A percentile compares a stretch with the other conserved stretches of the same genome.
These are phyloP conservation scores for Pezicula carpinea DNA, from an alignment of 2,329 filamentous ascomycete genomes.

Conservation along the genomic window DNA sequence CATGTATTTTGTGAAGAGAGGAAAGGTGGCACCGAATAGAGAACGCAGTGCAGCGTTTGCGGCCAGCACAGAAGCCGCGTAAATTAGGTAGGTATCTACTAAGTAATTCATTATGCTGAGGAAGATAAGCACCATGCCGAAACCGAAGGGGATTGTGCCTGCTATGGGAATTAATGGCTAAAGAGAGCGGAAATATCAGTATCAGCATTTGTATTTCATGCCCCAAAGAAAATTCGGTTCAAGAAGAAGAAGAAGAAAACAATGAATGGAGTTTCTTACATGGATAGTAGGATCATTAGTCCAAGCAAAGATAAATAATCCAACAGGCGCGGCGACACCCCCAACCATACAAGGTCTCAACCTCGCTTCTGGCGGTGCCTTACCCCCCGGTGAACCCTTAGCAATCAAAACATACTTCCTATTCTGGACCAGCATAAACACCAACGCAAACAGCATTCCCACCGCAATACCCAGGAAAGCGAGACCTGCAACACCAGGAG, in stretches of 20 bases:
- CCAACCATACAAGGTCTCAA: conserved; percentile 58
- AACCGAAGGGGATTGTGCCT: conserved; percentile 25
- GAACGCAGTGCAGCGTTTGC: conserved; percentile 69
- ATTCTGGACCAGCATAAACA: conserved; percentile 50
- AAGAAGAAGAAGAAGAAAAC: no score
- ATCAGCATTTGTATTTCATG: no score
- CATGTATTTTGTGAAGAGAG: conserved; percentile 58
- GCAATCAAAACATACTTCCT: conserved; percentile 46
- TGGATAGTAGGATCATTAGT: conserved; percentile 53
- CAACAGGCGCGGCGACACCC: conserved; percentile 54
- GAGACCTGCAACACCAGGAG: conserved; percentile 52
- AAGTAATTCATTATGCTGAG: conserved; percentile 60
- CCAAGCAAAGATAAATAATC: conserved; percentile 65
- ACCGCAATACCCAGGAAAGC: conserved; percentile 64
- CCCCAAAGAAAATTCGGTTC: no score
- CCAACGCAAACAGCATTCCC: conserved; percentile 56
- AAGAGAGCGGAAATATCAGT: not conserved
- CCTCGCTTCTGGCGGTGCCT: conserved; percentile 62
- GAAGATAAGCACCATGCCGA: conserved; percentile 56
- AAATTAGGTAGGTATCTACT: conserved; percentile 65
- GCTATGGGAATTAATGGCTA: not conserved
- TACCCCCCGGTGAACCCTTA: conserved; percentile 49
- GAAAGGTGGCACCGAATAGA: conserved; percentile 67
- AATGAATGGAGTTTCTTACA: conserved; percentile 3
- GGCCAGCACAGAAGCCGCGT: conserved; percentile 70